Percentiles rank a stretch among this genome's conserved stretches.
Conservation (phyloP, 1,284 basidiomycete genomes). For the Malassezia vespertilionis region DNA sequence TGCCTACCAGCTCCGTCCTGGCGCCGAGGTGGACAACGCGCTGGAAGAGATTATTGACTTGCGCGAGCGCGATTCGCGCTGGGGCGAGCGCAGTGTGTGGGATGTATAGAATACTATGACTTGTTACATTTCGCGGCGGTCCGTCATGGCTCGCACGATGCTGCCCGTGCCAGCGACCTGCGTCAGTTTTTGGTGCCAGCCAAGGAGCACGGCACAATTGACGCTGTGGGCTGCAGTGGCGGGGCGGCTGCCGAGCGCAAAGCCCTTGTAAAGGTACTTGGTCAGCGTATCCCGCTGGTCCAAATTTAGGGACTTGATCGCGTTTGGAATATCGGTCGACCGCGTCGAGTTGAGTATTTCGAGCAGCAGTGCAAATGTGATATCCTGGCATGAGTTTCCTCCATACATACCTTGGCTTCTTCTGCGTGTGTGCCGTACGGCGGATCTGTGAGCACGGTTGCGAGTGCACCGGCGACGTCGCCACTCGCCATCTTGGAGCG, state of each 20-base stretch:
- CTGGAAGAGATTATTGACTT: slow-evolving; percentile 37
- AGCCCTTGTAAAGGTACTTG: slow-evolving; percentile 97
- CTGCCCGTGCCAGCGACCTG: slow-evolving; percentile 90
- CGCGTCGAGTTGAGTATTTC: slow-evolving; percentile 91
- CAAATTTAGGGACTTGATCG: slow-evolving; percentile 64
- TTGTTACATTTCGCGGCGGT: slow-evolving; percentile 60
- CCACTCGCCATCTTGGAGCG: slow-evolving; percentile 52
- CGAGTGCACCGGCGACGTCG: slow-evolving; percentile 33
- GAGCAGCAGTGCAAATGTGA: slow-evolving; percentile 72
- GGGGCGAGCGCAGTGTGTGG: slow-evolving; percentile 21
- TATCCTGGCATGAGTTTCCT: slow-evolving; percentile 12
- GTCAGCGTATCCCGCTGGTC: slow-evolving; percentile 84
- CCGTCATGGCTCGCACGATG: slow-evolving; percentile 95
- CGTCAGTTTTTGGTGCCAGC: slow-evolving; percentile 94
- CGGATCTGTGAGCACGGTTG: slow-evolving; percentile 27
- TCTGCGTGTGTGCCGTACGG: slow-evolving; percentile 33
- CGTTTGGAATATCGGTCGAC: slow-evolving; percentile 68
- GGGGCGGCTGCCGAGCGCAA: slow-evolving; percentile 57
- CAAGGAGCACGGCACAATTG: slow-evolving; percentile 64
- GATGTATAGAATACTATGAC: slow-evolving; percentile 14
- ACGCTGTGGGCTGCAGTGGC: slow-evolving; percentile 20
- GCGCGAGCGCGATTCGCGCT: slow-evolving; percentile 29
- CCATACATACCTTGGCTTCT: slow-evolving; percentile 34
- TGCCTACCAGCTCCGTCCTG: slow-evolving; percentile 31
- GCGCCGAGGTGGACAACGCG: slow-evolving; percentile 24